These are phyloP conservation scores for Saprolegnia diclina DNA, from an alignment of 352 stramenopile species.

Conservation along the genomic window DNA sequence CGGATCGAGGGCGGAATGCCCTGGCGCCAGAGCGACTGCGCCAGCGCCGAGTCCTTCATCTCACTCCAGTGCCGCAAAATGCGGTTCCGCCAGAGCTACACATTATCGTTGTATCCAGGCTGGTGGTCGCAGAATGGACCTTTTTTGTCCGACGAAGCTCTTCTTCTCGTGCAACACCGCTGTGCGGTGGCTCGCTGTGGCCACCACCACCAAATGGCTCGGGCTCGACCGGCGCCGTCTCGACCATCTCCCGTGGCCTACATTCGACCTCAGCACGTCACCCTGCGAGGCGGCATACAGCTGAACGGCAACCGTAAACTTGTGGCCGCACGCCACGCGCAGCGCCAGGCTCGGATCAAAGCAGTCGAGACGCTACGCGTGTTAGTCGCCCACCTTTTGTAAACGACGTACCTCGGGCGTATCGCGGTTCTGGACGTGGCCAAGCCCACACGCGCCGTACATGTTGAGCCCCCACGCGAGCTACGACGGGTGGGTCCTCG, in stretches of 20 bases:
- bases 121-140: neutral
- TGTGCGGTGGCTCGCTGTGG: too few relatives aligned
- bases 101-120: neutral
- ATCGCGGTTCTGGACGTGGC: slow-evolving; percentile 75
- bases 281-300: slow-evolving; percentile 30
- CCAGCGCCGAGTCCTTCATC: slow-evolving; percentile 61
- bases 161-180: slow-evolving; percentile 53
- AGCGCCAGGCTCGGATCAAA: slow-evolving; percentile 55
- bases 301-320: slow-evolving; percentile 74
- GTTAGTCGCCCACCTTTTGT: neutral
- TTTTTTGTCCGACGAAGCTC: slow-evolving; percentile 77
- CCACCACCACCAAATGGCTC: too few relatives aligned
- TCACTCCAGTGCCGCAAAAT: slow-evolving; percentile 76
- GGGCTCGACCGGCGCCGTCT: too few relatives aligned
- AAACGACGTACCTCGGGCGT: slow-evolving; percentile 39
- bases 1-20: slow-evolving; percentile 79
- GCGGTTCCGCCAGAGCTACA: slow-evolving; percentile 56
- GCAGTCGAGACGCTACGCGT: slow-evolving; percentile 46
- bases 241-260: neutral
- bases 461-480: slow-evolving; percentile 66
- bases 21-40: slow-evolving; percentile 72
- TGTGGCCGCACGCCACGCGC: slow-evolving; percentile 65
- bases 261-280: neutral
- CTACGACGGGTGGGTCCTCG: slow-evolving; percentile 1
- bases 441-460: slow-evolving; percentile 71